A percentile compares a stretch with the other conserved stretches of the same genome.
Conservation (phyloP, 2,329 filamentous ascomycete genomes). For the Reticulascus tulasneorum region DNA sequence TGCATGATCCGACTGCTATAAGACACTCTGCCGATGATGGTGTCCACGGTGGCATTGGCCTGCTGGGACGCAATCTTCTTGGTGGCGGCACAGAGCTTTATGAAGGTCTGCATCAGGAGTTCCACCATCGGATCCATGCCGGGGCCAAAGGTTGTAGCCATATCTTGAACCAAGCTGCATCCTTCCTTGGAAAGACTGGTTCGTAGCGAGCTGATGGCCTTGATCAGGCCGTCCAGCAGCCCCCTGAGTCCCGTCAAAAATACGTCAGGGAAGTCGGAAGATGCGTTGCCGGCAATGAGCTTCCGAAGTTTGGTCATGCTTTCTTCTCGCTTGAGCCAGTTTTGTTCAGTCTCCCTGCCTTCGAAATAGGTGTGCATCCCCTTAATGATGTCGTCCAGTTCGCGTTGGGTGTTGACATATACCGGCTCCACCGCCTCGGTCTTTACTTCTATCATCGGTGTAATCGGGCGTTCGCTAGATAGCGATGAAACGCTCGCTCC, state of each 20-base stretch:
- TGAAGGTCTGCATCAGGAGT: constrained; percentile 79
- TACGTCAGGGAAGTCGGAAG: constrained; percentile 67
- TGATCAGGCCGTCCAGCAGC: constrained; percentile 83
- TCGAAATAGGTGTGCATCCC: constrained; percentile 82
- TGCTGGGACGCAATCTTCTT: constrained; percentile 90
- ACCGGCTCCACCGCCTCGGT: constrained; percentile 71
- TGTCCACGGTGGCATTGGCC: constrained; percentile 76
- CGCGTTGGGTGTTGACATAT: constrained; percentile 78
- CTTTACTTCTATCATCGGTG: constrained; percentile 61
- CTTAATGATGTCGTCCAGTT: constrained; percentile 82
- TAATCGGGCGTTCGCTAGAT: constrained; percentile 48
- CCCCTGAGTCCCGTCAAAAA: constrained; percentile 69
- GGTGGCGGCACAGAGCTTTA: constrained; percentile 84
- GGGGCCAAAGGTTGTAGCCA: constrained; percentile 71
- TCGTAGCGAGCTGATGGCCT: constrained; percentile 75
- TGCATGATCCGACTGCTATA: constrained; percentile 80
- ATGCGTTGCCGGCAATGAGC: constrained; percentile 78
- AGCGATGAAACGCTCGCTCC: constrained; percentile 49
- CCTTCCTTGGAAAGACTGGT: constrained; percentile 89
- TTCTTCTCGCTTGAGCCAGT: constrained; percentile 86
- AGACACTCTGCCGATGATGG: constrained; percentile 72
- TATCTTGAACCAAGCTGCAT: constrained; percentile 78
- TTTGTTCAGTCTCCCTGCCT: constrained; percentile 83
- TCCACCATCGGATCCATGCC: constrained; percentile 86
- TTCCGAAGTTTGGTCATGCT: constrained; percentile 71